Conservation (phyloP, 129 eudicot species). For the Chrysanthemum makinoi region DNA sequence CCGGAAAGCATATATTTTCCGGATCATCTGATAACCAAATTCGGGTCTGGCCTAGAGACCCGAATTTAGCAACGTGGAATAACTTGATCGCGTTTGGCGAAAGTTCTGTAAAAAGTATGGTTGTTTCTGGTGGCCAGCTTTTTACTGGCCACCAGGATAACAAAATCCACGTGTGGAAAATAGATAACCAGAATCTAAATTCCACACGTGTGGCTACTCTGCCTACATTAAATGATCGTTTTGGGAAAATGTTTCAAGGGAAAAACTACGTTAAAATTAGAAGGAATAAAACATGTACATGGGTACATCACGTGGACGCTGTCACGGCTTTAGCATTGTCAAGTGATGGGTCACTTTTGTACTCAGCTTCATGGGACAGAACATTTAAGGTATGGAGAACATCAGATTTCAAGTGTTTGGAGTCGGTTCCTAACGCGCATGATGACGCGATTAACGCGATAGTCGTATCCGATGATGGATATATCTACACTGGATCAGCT, state of each 20-base stretch:
- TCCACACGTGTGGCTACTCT: slow-evolving; percentile 38
- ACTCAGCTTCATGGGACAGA: slow-evolving; percentile 94
- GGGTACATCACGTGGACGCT: slow-evolving; percentile 90
- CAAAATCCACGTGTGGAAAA: slow-evolving; percentile 78
- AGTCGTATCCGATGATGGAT: slow-evolving; percentile 44
- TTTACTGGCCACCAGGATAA: slow-evolving; percentile 82
- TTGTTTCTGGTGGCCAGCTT: slow-evolving; percentile 49
- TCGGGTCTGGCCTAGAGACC: slow-evolving; percentile 48
- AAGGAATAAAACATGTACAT: slow-evolving; percentile 60
- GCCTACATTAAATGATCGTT: slow-evolving; percentile 73
- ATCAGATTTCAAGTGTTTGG: slow-evolving; percentile 73
- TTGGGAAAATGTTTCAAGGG: slow-evolving; percentile 39
- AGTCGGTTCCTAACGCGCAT: slow-evolving; percentile 69
- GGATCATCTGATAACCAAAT: slow-evolving; percentile 64
- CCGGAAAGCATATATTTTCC: slow-evolving; percentile 58
- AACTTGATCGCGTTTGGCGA: slow-evolving; percentile 23
- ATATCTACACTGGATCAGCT: slow-evolving; percentile 79
- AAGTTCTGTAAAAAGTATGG: slow-evolving; percentile 56
- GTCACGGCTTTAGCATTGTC: slow-evolving; percentile 70
- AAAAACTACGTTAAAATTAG: slow-evolving; percentile 65
- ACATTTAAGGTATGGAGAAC: slow-evolving; percentile 83
- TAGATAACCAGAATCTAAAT: slow-evolving; percentile 22
- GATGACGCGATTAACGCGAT: slow-evolving; percentile 92
- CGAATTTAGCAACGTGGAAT: background rate
- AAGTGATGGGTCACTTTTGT: slow-evolving; percentile 47